Base-by-base conservation (phyloP, 495 filamentous ascomycete genomes). In the Xylaria sp. region DNA sequence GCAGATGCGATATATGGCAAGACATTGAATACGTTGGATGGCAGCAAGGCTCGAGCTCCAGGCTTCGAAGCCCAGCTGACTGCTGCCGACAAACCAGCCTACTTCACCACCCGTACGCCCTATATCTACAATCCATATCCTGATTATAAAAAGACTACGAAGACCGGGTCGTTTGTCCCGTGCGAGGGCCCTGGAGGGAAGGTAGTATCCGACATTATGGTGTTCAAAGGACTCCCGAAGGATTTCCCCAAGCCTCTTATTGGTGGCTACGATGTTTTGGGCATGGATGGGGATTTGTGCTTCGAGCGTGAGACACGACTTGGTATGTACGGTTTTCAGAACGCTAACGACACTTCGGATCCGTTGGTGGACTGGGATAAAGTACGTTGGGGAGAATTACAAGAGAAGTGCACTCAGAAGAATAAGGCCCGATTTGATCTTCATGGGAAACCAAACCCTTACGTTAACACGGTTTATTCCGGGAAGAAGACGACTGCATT, bases 231-330 rank as follows among this genome's bases (percentile, higher is more conserved):
- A 1, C 85, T 91, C 2, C 88, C 91, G 2, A 80, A 86, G 53
- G 87, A 89, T 0, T 93, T 95, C 75, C 93, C 93, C 0, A 89
- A 93, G 11, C 88, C 93, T 19, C 85, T 90, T 1, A 91, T 97
- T 73, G 96, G 96, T 0, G 92, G 90, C 31, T 93, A 96, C 78
- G 83, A 86, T 7, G 78, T 91, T 58, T 79, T 97, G 24, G 91
- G 90, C 0, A 84, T 97, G 53, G 89, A 90, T 61, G 87, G 92
- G 61, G 90, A 96, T 76, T 82, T 98, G 55, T 99, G 96, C 82
- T 99, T 96, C 79, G 96, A 98, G 75, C 87, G 96, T 9, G 93
- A 92, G 78, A 95, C 94, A 26, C 86, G 95, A 53, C 81, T 97
- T 19, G 93, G 93, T 0, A 88, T 90, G 17, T 99, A 98, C 76